These are phyloP conservation scores for Collybia sordida DNA, from an alignment of 768 basidiomycete genomes.

Conservation along the genomic window DNA sequence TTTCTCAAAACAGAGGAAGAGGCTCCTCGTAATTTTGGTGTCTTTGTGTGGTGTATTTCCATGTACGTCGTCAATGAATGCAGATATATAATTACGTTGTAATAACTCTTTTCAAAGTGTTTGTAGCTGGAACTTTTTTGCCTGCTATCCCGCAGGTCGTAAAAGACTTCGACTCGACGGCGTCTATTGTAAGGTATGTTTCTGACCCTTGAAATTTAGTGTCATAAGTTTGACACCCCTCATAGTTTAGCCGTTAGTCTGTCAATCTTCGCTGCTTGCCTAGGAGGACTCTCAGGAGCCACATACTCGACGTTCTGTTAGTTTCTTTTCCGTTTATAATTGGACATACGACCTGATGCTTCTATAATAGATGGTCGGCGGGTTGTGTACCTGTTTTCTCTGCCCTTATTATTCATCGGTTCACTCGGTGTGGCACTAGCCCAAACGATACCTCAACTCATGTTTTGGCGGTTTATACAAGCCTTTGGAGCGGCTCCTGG, in stretches of 20 bases:
- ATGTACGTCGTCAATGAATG: conserved; percentile 32
- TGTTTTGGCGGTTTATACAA: conserved; percentile 61
- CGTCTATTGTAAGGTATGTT: conserved; percentile 53
- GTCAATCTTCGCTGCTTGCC: conserved; percentile 30
- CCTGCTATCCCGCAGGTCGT: conserved; percentile 78
- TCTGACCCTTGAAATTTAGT: background rate
- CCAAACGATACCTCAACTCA: conserved; percentile 38
- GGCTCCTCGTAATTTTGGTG: conserved; percentile 53
- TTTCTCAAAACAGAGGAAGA: conserved; percentile 54
- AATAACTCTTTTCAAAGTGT: conserved; percentile 40
- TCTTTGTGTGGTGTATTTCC: conserved; percentile 64
- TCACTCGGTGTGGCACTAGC: conserved; percentile 59
- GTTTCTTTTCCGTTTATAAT: conserved; percentile 7
- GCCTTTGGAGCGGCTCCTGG: conserved; percentile 61
- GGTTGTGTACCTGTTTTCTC: conserved; percentile 52
- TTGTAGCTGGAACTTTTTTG: conserved; percentile 68
- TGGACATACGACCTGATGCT: background rate
- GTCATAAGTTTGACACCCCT: background rate
- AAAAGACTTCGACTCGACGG: conserved; percentile 57
- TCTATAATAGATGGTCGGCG: conserved; percentile 54
- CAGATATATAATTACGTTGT: background rate
- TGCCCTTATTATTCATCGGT: conserved; percentile 58
- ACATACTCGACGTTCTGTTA: conserved; percentile 39
- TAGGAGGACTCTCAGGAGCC: conserved; percentile 31
- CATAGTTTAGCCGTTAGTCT: conserved; percentile 34